phyloP scores from a whole-genome alignment of 371 early-diverging fungal species.

The Rhizopus delemar region DNA sequence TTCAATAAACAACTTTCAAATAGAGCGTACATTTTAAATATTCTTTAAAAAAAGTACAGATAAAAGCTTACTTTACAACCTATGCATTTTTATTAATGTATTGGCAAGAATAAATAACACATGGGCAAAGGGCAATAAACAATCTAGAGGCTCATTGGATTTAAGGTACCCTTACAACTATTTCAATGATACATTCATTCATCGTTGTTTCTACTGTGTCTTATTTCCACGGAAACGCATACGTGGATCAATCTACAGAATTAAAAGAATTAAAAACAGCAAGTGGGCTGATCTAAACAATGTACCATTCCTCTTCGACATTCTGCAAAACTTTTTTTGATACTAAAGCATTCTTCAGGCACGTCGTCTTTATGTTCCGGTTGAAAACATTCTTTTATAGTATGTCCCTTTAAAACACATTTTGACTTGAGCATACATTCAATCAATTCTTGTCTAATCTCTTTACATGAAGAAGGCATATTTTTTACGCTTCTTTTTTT shows the following conservation, averaged over 20 bases:
- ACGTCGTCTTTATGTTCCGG: conserved; percentile 61
- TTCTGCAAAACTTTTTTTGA: conserved; percentile 70
- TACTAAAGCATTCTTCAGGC: conserved; percentile 64
- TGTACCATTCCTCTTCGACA: conserved; percentile 73
- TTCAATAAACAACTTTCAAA: too few relatives aligned
- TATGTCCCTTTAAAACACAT: conserved; percentile 65
- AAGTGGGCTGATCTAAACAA: too few relatives aligned
- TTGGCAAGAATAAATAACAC: too few relatives aligned
- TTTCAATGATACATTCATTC: too few relatives aligned
- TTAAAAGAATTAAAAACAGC: too few relatives aligned
- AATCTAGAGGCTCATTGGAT: too few relatives aligned
- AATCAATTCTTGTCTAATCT: conserved; percentile 68
- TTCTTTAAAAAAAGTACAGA: too few relatives aligned
- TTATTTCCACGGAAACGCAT: conserved; percentile 55
- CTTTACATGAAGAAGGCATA: conserved; percentile 74
- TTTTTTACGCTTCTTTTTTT: not conserved
- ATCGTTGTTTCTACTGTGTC: conserved; percentile 29
- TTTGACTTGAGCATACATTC: conserved; percentile 76
- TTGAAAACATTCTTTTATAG: conserved; percentile 68
- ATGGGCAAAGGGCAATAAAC: too few relatives aligned
- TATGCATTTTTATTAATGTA: too few relatives aligned
- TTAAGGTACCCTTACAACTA: too few relatives aligned
- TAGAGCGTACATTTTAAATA: too few relatives aligned
- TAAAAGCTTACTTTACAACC: too few relatives aligned
- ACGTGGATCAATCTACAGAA: conserved; percentile 47